Evolutionary conservation across 768 basidiomycete genomes (phyloP), one percentile per base, ranked within the genome.

Genomic region (Xanthoconium stramineum): DNA sequence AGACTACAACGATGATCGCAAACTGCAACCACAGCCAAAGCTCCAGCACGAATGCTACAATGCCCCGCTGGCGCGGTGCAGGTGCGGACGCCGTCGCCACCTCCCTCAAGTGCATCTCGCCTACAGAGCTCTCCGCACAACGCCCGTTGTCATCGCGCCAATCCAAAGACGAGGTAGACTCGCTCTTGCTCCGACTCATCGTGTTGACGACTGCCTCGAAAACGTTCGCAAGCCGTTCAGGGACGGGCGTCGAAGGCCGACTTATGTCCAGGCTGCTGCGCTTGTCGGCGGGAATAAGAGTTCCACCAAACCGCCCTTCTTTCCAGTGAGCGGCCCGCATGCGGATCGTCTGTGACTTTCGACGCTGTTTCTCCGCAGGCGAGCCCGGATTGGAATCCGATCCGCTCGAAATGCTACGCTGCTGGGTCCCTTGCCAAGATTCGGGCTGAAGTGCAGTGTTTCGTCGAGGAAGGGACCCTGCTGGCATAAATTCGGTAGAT

Each of bases 21-120:
- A 93, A 91, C 70, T 94, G 91, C 56, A 91, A 68, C 89, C 90
- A 91, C 59, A 93, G 70, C 91, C 91, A 93, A 20, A 89, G 67
- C 72, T 91, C 88, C 47, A 93, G 63, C 60, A 91, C 68, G 47
- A 87, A 71, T 39, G 67, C 72, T 35, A 74, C 72, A 20, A 77
- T 58, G 8, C 70, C 64, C 7, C 76, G 72, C 15, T 70, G 65
- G 54, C 67, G 70, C 0, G 69, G 67, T 15, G 52, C 49, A 19
- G 53, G 39, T 17, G 53, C n/a, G 5, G 63, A 57, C 55, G 61
- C 56, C 53, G 55, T 48, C 29, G 53, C 44, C 49, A 52, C 38
- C 38, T 42, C 55, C 33, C 47, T 46, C 6, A 61, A 60, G n/a
- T 29, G 58, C 45, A 29, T 35, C 28, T 28, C 47, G 7, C 29